Conservation (phyloP, 306 rosid species). For the Quercus suber region DNA sequence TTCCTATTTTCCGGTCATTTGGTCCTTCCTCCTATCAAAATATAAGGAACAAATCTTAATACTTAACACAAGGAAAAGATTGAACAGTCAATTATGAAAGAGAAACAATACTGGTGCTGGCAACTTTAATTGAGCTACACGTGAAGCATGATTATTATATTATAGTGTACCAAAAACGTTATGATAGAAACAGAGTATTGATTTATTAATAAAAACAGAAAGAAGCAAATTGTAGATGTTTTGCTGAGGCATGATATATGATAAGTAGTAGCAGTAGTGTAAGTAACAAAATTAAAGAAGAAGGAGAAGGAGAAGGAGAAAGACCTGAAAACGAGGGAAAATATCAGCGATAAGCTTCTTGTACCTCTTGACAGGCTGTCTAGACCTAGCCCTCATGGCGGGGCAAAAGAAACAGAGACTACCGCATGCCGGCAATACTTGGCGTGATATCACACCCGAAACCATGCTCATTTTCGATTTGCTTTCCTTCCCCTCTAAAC, state of each 20-base stretch:
- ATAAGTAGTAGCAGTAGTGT: no score
- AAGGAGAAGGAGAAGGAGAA: constrained; percentile 13
- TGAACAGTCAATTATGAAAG: not conserved
- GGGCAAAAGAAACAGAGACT: constrained; percentile 90
- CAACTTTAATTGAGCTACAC: not conserved
- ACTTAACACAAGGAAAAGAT: constrained; percentile 8
- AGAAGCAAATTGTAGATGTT: no score
- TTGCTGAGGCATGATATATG: no score
- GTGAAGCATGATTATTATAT: not conserved
- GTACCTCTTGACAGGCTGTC: constrained; percentile 99
- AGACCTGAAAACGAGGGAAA: constrained; percentile 85
- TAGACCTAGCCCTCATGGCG: constrained; percentile 80
- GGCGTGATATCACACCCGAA: constrained; percentile 88
- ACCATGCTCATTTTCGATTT: constrained; percentile 44
- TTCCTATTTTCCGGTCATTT: constrained; percentile 88
- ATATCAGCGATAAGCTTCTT: constrained; percentile 94
- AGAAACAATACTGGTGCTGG: not conserved
- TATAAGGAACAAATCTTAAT: constrained; percentile 9
- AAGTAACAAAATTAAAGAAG: not conserved
- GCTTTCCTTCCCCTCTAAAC: constrained; percentile 66
- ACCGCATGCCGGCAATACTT: constrained; percentile 90
- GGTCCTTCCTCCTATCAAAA: constrained; percentile 79
- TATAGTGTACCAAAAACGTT: no score
- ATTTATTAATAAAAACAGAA: no score
- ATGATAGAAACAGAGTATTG: no score